These are phyloP conservation scores for Aureobasidium lini DNA, from an alignment of 2,329 filamentous ascomycete genomes.

Conservation along the genomic window DNA sequence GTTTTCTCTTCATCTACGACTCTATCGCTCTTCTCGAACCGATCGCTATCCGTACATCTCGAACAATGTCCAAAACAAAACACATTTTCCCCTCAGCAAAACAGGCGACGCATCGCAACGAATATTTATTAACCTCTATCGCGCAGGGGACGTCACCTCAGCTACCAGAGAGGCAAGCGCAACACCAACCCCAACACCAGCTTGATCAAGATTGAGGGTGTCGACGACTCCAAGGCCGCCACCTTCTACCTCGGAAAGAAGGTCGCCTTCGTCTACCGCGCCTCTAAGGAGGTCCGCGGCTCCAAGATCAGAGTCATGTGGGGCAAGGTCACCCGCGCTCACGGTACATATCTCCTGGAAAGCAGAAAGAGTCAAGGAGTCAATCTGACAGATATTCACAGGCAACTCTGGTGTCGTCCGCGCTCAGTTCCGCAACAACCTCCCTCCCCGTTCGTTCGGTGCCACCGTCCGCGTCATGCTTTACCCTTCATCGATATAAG, in stretches of 20 bases:
- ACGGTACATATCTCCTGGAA: slow-evolving; percentile 54
- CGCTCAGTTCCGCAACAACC: slow-evolving; percentile 93
- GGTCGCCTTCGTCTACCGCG: slow-evolving; percentile 97
- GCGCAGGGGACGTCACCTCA: slow-evolving; percentile 89
- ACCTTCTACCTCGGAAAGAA: slow-evolving; percentile 98
- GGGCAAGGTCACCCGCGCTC: slow-evolving; percentile 94
- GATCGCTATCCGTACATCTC: background rate
- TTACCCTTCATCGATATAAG: slow-evolving; percentile 35
- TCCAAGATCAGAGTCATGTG: slow-evolving; percentile 98
- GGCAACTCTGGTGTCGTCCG: slow-evolving; percentile 97
- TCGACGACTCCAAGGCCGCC: slow-evolving; percentile 82
- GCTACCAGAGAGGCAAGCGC: slow-evolving; percentile 93
- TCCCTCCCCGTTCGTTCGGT: slow-evolving; percentile 94
- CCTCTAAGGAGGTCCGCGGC: slow-evolving; percentile 86
- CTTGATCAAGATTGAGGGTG: slow-evolving; percentile 98
- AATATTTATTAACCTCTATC: slow-evolving; percentile 17
- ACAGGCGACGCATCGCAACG: background rate
- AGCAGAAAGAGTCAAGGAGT: slow-evolving; percentile 12
- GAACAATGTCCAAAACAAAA: background rate
- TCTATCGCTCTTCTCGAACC: background rate
- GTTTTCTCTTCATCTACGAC: slow-evolving; percentile 4
- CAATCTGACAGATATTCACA: slow-evolving; percentile 32
- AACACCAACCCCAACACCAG: slow-evolving; percentile 72
- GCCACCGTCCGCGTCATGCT: slow-evolving; percentile 39
- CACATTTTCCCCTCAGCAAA: background rate